Conservation (phyloP, 2,329 filamentous ascomycete species). For the Clonostachys rhizophaga region DNA sequence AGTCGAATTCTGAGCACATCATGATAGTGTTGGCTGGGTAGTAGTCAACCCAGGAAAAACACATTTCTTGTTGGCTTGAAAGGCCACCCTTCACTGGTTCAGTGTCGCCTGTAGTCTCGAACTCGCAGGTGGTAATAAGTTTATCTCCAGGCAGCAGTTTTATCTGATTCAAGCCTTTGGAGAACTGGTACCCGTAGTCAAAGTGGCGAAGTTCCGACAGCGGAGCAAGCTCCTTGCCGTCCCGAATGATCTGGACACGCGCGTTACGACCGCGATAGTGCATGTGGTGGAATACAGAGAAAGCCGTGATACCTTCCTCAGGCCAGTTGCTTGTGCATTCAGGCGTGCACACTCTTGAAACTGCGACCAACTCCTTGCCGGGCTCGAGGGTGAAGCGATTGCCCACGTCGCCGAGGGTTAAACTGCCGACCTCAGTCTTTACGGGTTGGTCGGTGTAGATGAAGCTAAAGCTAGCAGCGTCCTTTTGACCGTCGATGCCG, state of each 20-base stretch:
- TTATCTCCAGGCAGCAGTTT: constrained; percentile 1
- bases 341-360: constrained; percentile 2
- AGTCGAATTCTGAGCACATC: background rate
- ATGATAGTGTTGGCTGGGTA: constrained; percentile 1
- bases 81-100: constrained; percentile 1
- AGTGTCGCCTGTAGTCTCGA: constrained; percentile 1
- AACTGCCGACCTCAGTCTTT: constrained; percentile 1
- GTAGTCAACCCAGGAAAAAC: constrained; percentile 4
- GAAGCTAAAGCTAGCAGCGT: constrained; percentile 1
- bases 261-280: constrained; percentile 1
- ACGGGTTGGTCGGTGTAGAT: constrained; percentile 1
- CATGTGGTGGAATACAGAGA: constrained; percentile 3
- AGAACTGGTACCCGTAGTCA: constrained; percentile 3
- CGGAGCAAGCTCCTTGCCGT: constrained; percentile 1
- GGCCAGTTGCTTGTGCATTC: constrained; percentile 2
- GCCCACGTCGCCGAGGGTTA: constrained; percentile 1
- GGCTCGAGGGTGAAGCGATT: constrained; percentile 1
- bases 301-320: constrained; percentile 2
- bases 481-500: background rate
- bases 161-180: constrained; percentile 2
- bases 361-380: constrained; percentile 2
- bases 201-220: constrained; percentile 3
- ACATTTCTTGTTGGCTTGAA: constrained; percentile 2
- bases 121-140: constrained; percentile 2
- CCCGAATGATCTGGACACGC: constrained; percentile 2